Evolutionary conservation across 1,284 basidiomycete genomes (phyloP).

Genomic region (Ceratobasidium sp.): DNA sequence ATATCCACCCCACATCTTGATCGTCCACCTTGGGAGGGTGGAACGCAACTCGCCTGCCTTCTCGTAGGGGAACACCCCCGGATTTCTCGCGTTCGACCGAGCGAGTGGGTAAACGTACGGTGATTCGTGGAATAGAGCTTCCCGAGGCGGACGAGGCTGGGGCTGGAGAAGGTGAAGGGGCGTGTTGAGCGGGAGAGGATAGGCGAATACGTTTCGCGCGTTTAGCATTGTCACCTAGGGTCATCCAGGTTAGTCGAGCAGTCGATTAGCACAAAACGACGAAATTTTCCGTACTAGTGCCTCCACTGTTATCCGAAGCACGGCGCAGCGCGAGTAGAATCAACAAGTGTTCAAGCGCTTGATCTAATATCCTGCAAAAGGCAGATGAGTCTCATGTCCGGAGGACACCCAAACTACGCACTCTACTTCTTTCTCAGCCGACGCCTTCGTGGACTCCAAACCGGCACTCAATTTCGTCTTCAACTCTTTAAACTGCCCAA

Average conservation of each 20-base stretch:
- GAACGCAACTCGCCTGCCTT: constrained; percentile 80
- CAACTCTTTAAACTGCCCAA: constrained; percentile 68
- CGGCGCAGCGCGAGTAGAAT: constrained; percentile 76
- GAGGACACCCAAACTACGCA: constrained; percentile 55
- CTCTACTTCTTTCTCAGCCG: constrained; percentile 72
- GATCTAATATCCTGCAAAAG: constrained; percentile 68
- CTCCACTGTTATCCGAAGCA: constrained; percentile 66
- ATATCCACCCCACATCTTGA: constrained; percentile 73
- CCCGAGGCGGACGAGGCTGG: constrained; percentile 49
- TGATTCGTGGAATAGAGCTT: constrained; percentile 26
- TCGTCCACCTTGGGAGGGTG: constrained; percentile 77
- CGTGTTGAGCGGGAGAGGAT: constrained; percentile 65
- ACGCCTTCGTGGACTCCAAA: constrained; percentile 68
- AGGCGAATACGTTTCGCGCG: constrained; percentile 76
- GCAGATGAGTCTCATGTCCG: constrained; percentile 42
- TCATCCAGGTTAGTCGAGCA: constrained; percentile 2
- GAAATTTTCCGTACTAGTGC: constrained; percentile 62
- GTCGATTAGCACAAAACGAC: background rate
- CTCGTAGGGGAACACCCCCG: constrained; percentile 69
- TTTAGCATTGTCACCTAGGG: constrained; percentile 63
- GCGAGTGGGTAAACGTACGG: constrained; percentile 29
- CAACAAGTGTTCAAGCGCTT: constrained; percentile 72
- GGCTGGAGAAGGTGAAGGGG: constrained; percentile 58
- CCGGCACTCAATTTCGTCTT: constrained; percentile 70
- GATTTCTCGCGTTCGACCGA: constrained; percentile 25